Conservation (phyloP, 176 grass and related monocot species). For the Carex pumila region DNA sequence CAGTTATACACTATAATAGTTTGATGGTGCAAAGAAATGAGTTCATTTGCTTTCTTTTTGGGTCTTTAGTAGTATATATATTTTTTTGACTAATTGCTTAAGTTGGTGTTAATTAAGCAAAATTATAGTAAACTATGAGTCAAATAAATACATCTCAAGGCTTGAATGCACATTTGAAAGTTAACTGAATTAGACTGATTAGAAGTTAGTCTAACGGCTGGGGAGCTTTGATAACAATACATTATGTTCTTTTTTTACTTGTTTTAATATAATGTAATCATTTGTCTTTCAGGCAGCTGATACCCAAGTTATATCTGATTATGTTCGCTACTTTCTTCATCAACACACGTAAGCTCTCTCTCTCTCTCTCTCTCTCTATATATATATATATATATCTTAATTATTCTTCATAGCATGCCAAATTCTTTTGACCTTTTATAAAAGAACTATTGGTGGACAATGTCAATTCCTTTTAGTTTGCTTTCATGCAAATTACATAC, state of each 20-base stretch:
- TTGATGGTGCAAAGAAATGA: background rate
- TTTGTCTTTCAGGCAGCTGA: conserved; percentile 55
- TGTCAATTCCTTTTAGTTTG: background rate
- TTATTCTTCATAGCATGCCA: background rate
- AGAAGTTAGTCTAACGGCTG: background rate
- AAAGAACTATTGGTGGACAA: background rate
- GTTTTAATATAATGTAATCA: background rate
- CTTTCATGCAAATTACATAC: background rate
- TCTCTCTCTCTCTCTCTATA: background rate
- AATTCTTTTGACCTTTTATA: background rate
- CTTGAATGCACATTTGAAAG: background rate
- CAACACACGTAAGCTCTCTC: conserved; percentile 82
- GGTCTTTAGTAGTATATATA: background rate
- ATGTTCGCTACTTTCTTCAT: conserved; percentile 94
- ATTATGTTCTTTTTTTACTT: conserved; percentile 3
- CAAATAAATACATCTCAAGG: background rate
- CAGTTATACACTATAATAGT: background rate
- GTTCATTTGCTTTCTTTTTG: background rate
- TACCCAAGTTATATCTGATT: conserved; percentile 86
- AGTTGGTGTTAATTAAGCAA: background rate
- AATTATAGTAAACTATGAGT: background rate
- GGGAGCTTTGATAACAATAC: background rate
- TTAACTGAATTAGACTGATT: background rate
- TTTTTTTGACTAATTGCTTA: background rate
- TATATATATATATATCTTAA: background rate